Evolutionary conservation across 495 filamentous ascomycete genomes (phyloP).

Genomic region (Penicillium malachiteum): DNA sequence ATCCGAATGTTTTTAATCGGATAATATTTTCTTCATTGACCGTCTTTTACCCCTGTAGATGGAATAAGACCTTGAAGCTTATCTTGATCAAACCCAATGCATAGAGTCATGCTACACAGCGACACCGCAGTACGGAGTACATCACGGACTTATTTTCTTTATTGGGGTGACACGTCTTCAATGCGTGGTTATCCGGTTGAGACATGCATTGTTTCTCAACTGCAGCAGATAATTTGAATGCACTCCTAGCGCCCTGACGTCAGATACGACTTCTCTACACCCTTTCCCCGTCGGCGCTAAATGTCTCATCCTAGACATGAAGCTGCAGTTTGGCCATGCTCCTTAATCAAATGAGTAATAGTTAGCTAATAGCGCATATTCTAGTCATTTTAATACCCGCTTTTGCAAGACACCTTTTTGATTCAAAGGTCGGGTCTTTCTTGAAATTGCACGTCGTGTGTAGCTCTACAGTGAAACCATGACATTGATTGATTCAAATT

Average conservation of each 20-base stretch:
- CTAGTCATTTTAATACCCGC: background rate
- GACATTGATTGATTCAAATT: background rate
- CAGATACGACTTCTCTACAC: background rate
- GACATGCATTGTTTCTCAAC: constrained; percentile 17
- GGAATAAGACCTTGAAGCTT: background rate
- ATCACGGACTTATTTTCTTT: background rate
- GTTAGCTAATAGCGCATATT: background rate
- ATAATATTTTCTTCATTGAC: background rate
- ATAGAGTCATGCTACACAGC: background rate
- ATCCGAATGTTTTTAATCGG: background rate
- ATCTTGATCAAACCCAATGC: background rate
- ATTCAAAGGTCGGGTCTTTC: background rate
- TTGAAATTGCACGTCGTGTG: background rate
- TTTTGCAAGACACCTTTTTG: background rate
- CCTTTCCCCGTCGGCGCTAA: constrained; percentile 6
- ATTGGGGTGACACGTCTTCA: background rate
- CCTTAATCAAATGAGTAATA: background rate
- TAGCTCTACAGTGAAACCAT: background rate
- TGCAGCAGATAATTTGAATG: constrained; percentile 8
- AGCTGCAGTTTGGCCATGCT: constrained; percentile 1
- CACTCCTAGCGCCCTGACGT: constrained; percentile 7
- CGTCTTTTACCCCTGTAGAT: background rate
- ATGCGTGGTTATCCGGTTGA: constrained; percentile 8
- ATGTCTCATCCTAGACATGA: constrained; percentile 6
- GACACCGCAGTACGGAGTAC: too few species aligned